These are phyloP conservation scores for Rhododendron kiyosumense DNA, from an alignment of 148 eudicot genomes.

Conservation along the genomic window DNA sequence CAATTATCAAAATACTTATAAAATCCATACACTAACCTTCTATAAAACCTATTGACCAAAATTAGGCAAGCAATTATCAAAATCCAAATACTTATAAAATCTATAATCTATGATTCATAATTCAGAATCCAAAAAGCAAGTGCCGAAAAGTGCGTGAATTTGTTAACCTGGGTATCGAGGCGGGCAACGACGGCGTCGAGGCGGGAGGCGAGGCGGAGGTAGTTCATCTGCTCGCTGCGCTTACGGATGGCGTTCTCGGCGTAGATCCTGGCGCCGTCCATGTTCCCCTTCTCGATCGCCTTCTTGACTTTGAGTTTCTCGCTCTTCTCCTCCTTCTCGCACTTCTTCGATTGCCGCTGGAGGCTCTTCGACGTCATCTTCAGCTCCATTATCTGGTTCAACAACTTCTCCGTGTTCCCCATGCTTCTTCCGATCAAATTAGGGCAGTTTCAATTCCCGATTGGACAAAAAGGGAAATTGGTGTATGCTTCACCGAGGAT, in stretches of 20 bases:
- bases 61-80: no score
- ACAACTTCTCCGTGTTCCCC: conserved; percentile 60
- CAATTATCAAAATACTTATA: not conserved
- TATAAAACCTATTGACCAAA: not conserved
- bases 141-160: not conserved
- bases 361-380: conserved; percentile 55
- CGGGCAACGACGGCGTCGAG: conserved; percentile 58
- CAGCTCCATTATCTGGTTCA: conserved; percentile 69
- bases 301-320: conserved; percentile 45
- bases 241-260: conserved; percentile 57
- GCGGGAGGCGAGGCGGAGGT: conserved; percentile 51
- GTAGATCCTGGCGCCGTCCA: conserved; percentile 48
- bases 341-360: conserved; percentile 43
- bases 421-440: conserved; percentile 8
- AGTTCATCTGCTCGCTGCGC: conserved; percentile 58
- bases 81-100: not conserved
- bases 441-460: not conserved
- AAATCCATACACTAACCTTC: no score
- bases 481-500: not conserved
- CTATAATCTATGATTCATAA: not conserved
- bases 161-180: conserved; percentile 35
- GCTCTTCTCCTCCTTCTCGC: conserved; percentile 47
- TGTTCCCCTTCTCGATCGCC: conserved; percentile 50
- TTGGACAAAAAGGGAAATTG: not conserved
- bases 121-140: not conserved